Conservation (phyloP, 768 basidiomycete species). For the Cystoderma amianthinum region DNA sequence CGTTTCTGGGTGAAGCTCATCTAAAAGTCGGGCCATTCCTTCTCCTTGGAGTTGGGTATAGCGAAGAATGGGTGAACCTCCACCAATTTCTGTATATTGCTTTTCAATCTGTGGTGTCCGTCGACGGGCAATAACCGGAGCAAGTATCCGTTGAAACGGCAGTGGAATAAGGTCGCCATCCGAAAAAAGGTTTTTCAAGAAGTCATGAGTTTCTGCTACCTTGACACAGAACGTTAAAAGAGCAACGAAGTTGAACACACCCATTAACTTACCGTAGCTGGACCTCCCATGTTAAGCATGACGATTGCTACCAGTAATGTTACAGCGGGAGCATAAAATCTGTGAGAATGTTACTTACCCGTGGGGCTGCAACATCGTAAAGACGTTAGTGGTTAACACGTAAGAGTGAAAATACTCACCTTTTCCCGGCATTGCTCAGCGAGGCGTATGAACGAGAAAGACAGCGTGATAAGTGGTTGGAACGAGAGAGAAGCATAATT, state of each 20-base stretch:
- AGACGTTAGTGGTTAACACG: neutral
- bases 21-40: constrained; percentile 83
- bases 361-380: constrained; percentile 40
- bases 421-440: neutral
- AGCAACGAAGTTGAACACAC: constrained; percentile 1
- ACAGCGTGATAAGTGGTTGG: neutral
- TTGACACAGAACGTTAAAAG: constrained; percentile 22
- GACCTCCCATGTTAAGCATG: constrained; percentile 99
- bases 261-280: constrained; percentile 62
- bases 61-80: constrained; percentile 90
- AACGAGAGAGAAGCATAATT: neutral
- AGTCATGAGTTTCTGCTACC: constrained; percentile 90
- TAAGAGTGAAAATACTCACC: neutral
- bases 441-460: neutral
- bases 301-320: constrained; percentile 59
- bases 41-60: constrained; percentile 88
- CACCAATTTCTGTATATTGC: constrained; percentile 93
- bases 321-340: constrained; percentile 9
- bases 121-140: constrained; percentile 82
- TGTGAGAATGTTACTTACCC: constrained; percentile 29
- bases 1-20: constrained; percentile 89
- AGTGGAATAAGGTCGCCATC: constrained; percentile 93
- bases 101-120: constrained; percentile 90
- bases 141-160: constrained; percentile 84
- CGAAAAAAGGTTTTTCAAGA: constrained; percentile 86